phyloP scores from a whole-genome alignment of 257 asterid species.

The Solanum pennellii region DNA sequence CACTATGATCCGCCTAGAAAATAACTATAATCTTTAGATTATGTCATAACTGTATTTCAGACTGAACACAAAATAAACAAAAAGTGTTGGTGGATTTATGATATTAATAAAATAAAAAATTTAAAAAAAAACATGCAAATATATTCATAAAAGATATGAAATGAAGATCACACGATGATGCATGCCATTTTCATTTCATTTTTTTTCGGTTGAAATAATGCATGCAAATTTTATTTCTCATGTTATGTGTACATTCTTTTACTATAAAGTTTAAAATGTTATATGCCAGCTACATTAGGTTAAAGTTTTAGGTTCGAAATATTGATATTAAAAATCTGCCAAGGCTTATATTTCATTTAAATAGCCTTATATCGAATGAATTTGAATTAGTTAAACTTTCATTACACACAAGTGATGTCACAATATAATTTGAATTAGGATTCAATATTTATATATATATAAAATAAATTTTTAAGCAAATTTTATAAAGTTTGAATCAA shows the following conservation, averaged over 20 bases:
- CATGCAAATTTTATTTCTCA: background rate
- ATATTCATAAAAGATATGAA: background rate
- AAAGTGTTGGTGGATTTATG: background rate
- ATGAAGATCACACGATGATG: background rate
- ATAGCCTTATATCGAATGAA: rapidly evolving
- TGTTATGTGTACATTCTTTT: no score
- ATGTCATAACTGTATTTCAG: no score
- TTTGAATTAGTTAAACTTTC: background rate
- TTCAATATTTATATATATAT: background rate
- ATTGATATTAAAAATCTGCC: background rate
- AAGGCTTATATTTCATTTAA: background rate
- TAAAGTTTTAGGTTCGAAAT: rapidly evolving
- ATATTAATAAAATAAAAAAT: background rate
- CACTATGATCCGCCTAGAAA: no score
- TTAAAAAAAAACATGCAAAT: background rate
- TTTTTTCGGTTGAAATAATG: background rate
- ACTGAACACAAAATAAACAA: no score
- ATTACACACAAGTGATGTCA: background rate
- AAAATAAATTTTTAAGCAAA: no score
- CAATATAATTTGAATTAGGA: background rate
- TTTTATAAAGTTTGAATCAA: background rate
- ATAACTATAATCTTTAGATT: no score
- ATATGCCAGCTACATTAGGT: background rate
- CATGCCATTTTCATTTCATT: background rate
- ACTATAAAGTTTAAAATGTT: background rate